Percentiles rank a stretch among this genome's conserved stretches.
phyloP scores from a whole-genome alignment of 2,329 filamentous ascomycete genomes.

The Akanthomyces lecanii region DNA sequence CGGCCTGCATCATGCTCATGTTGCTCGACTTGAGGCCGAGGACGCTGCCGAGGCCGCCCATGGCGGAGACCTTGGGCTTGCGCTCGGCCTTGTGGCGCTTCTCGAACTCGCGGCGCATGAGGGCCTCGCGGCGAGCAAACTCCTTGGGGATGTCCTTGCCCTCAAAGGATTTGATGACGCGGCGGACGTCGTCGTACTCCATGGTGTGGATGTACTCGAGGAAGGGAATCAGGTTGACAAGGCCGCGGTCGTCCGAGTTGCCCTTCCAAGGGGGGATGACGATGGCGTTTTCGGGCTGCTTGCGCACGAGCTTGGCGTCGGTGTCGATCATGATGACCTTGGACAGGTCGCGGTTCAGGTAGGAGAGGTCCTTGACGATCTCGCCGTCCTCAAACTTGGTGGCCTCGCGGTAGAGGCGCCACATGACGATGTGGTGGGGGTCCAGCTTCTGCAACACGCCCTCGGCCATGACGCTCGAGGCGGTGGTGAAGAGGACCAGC shows the following conservation, averaged over 20 bases:
- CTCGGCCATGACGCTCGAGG: constrained; percentile 79
- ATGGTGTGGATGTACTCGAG: constrained; percentile 96
- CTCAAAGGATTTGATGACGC: constrained; percentile 81
- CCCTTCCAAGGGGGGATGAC: constrained; percentile 88
- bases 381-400: constrained; percentile 95
- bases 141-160: constrained; percentile 86
- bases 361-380: constrained; percentile 98
- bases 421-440: constrained; percentile 91
- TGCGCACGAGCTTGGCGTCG: constrained; percentile 71
- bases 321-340: constrained; percentile 96
- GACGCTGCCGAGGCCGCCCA: constrained; percentile 65
- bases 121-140: constrained; percentile 82
- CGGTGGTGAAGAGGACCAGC: constrained; percentile 88
- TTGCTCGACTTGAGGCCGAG: constrained; percentile 72
- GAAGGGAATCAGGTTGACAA: constrained; percentile 90
- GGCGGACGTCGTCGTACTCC: constrained; percentile 82
- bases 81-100: constrained; percentile 63
- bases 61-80: constrained; percentile 55
- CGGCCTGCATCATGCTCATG: constrained; percentile 55
- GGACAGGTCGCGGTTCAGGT: constrained; percentile 90
- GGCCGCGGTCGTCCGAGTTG: constrained; percentile 73
- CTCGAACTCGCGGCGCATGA: constrained; percentile 79
- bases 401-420: constrained; percentile 93
- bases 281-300: constrained; percentile 96
- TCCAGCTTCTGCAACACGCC: constrained; percentile 90